A percentile compares a stretch with the other conserved stretches of the same genome.
phyloP scores from a whole-genome alignment of 202 grass and related monocot genomes.

The Hordeum pubiflorum region DNA sequence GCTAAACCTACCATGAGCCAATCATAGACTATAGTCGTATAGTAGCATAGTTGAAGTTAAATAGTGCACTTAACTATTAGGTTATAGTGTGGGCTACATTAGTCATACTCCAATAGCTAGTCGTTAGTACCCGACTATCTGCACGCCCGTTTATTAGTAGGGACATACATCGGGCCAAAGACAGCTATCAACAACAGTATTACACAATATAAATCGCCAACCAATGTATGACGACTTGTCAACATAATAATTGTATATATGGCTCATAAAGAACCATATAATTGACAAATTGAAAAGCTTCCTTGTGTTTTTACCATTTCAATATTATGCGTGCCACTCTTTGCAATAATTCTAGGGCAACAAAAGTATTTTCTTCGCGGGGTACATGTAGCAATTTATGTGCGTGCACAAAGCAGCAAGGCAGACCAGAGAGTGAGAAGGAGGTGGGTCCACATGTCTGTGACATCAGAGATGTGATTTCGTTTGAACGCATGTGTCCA shows the following conservation, averaged over 20 bases:
- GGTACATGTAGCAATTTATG: not conserved
- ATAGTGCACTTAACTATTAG: not conserved
- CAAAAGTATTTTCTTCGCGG: too few species aligned
- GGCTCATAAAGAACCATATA: not conserved
- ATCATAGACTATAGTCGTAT: not conserved
- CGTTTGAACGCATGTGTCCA: not conserved
- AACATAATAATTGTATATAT: not conserved
- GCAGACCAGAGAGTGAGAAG: not conserved
- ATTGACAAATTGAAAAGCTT: not conserved
- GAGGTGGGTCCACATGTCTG: not conserved
- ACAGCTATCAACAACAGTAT: not conserved
- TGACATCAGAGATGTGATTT: not conserved
- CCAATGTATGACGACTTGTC: not conserved
- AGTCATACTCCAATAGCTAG: not conserved
- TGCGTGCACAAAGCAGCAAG: not conserved
- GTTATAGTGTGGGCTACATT: not conserved
- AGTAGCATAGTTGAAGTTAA: not conserved
- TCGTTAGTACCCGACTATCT: not conserved
- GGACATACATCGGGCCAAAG: not conserved
- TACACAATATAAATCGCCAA: not conserved
- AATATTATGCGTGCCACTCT: not conserved
- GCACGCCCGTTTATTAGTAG: not conserved
- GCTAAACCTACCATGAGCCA: not conserved
- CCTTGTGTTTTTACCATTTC: not conserved
- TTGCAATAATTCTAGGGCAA: too few species aligned